Conservation (phyloP, 768 basidiomycete species). For the Trametes sanguinea region DNA sequence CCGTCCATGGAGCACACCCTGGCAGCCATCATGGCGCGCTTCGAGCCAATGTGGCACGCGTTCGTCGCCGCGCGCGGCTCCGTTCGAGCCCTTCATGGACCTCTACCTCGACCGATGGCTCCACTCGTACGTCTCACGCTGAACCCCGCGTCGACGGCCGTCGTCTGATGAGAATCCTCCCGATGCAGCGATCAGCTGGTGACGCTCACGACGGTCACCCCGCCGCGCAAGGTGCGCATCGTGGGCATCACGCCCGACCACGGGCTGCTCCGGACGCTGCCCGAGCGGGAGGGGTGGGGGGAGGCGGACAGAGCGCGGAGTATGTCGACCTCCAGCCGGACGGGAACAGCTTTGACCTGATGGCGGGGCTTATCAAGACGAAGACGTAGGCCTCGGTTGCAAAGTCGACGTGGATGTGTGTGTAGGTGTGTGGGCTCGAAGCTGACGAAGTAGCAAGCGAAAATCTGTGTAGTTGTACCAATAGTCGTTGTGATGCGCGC, state of each 20-base stretch:
- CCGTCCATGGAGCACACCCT: constrained; percentile 75
- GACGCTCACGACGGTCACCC: constrained; percentile 74
- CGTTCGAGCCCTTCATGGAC: constrained; percentile 80
- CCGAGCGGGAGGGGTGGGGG: constrained; percentile 47
- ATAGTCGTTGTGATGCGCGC: too few species aligned
- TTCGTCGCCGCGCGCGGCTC: constrained; percentile 69
- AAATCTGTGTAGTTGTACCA: too few species aligned
- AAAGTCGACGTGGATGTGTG: too few species aligned
- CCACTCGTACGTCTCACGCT: constrained; percentile 71
- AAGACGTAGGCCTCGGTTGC: too few species aligned
- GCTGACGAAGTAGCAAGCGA: too few species aligned
- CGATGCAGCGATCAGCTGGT: constrained; percentile 75
- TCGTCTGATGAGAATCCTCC: neutral
- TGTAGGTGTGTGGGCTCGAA: too few species aligned
- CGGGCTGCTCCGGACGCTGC: constrained; percentile 82
- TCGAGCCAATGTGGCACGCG: constrained; percentile 74
- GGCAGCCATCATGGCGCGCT: constrained; percentile 72
- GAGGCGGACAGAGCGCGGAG: constrained; percentile 33
- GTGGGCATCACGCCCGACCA: constrained; percentile 84
- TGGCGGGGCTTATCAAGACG: constrained; percentile 79
- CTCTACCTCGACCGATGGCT: constrained; percentile 84
- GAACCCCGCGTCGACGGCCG: neutral
- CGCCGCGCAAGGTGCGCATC: constrained; percentile 72
- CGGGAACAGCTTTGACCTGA: constrained; percentile 95
- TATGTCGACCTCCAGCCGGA: constrained; percentile 95